Percentiles rank a stretch among this genome's conserved stretches.
Evolutionary conservation across 306 rosid species (phyloP).

Genomic region (Lathyrus aphaca): DNA sequence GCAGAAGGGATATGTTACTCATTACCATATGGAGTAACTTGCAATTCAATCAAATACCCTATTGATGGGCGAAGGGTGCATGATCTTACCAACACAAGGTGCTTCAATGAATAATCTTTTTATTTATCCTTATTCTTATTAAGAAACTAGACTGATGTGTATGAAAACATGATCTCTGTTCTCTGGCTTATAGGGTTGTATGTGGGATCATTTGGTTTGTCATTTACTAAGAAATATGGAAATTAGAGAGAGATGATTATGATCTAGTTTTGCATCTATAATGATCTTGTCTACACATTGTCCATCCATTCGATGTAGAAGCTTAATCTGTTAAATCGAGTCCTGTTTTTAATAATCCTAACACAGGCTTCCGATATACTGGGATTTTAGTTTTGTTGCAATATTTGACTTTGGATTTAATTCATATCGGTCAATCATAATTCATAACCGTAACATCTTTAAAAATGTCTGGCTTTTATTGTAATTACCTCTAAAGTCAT

Average conservation of each 20-base stretch:
- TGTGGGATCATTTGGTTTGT: slow-evolving; percentile 29
- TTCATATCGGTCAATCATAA: no score
- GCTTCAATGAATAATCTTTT: slow-evolving; percentile 28
- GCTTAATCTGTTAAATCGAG: no score
- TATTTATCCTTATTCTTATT: slow-evolving; percentile 24
- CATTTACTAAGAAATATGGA: slow-evolving; percentile 7
- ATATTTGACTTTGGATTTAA: no score
- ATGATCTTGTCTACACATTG: neutral
- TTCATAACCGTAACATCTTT: no score
- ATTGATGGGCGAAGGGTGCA: slow-evolving; percentile 59
- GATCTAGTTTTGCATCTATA: neutral
- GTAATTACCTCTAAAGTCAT: no score
- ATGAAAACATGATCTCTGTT: slow-evolving; percentile 19
- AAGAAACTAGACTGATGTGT: slow-evolving; percentile 14
- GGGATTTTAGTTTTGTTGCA: no score
- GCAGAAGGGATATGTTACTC: slow-evolving; percentile 71
- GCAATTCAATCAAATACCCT: slow-evolving; percentile 55
- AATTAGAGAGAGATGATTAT: slow-evolving; percentile 19
- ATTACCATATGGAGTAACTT: slow-evolving; percentile 52
- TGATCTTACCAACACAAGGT: slow-evolving; percentile 61
- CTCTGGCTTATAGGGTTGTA: slow-evolving; percentile 24
- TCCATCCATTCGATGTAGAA: no score
- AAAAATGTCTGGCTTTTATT: no score
- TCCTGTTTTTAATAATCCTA: no score
- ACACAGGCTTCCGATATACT: no score